Conservation (phyloP, 2,329 filamentous ascomycete species). For the Bipolaris zeicola region DNA sequence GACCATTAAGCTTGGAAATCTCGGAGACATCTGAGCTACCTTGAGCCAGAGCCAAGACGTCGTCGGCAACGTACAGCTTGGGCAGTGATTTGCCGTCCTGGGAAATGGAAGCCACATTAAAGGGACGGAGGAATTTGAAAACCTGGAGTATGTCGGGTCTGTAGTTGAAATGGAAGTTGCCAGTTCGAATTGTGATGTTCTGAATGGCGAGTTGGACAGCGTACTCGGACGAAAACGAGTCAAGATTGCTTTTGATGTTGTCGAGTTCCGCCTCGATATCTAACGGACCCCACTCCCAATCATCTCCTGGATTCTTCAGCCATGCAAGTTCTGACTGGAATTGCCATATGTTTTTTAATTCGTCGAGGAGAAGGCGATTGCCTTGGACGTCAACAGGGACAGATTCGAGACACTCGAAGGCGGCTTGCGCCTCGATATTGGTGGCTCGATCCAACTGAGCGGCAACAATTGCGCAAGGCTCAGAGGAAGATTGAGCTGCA, state of each 20-base stretch:
- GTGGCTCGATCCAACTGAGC: slow-evolving; percentile 4
- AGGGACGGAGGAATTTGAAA: slow-evolving; percentile 24
- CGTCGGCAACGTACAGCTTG: slow-evolving; percentile 38
- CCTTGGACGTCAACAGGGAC: slow-evolving; percentile 40
- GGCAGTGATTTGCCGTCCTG: slow-evolving; percentile 41
- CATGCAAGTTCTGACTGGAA: slow-evolving; percentile 47
- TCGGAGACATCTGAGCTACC: slow-evolving; percentile 30
- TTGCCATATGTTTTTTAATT: slow-evolving; percentile 39
- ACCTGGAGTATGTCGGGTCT: slow-evolving; percentile 35
- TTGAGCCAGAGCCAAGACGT: slow-evolving; percentile 21
- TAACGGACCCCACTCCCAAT: slow-evolving; percentile 40
- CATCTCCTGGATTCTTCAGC: slow-evolving; percentile 41
- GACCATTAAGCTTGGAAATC: slow-evolving; percentile 33
- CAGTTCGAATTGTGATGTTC: slow-evolving; percentile 29
- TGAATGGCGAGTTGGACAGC: slow-evolving; percentile 44
- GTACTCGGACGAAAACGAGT: slow-evolving; percentile 43
- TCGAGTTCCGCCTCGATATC: slow-evolving; percentile 46
- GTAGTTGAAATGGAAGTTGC: slow-evolving; percentile 39
- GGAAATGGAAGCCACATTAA: slow-evolving; percentile 37
- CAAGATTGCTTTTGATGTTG: slow-evolving; percentile 37
- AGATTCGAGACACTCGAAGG: slow-evolving; percentile 37
- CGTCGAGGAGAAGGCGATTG: slow-evolving; percentile 34
- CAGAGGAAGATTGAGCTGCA: slow-evolving; percentile 19
- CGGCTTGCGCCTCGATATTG: slow-evolving; percentile 25
- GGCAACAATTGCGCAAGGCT: slow-evolving; percentile 30